phyloP scores from a whole-genome alignment of 164 flowering plant genomes.

The Magnolia kwangsiensis region DNA sequence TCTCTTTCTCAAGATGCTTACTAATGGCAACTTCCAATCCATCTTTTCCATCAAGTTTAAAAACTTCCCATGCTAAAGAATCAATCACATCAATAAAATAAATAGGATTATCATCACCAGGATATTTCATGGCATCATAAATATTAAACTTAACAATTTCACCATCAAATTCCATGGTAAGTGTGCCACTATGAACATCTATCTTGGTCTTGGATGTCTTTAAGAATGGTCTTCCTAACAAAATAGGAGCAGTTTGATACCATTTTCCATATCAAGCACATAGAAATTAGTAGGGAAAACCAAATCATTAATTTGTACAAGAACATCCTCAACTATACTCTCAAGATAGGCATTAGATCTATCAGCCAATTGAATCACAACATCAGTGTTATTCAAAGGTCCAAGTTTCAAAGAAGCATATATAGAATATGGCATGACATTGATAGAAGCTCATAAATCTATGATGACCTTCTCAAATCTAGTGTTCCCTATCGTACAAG shows the following conservation, averaged over 20 bases:
- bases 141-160: too few species aligned
- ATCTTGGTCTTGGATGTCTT: background rate
- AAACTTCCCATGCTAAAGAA: too few species aligned
- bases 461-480: too few species aligned
- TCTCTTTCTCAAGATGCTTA: too few species aligned
- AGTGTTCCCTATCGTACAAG: background rate
- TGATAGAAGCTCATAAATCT: too few species aligned
- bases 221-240: slow-evolving; percentile 1
- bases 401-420: background rate
- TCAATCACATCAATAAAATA: too few species aligned
- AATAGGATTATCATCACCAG: too few species aligned
- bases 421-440: background rate
- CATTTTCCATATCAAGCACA: background rate
- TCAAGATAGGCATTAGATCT: background rate
- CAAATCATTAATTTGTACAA: background rate
- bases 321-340: background rate
- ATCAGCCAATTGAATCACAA: background rate
- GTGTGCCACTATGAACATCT: background rate
- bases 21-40: too few species aligned
- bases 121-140: too few species aligned
- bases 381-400: background rate
- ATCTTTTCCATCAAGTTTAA: too few species aligned
- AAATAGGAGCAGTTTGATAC: background rate
- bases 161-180: too few species aligned
- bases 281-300: background rate